Evolutionary conservation across 2,329 filamentous ascomycete species (phyloP).

Genomic region (Epicoccum sorghinum): DNA sequence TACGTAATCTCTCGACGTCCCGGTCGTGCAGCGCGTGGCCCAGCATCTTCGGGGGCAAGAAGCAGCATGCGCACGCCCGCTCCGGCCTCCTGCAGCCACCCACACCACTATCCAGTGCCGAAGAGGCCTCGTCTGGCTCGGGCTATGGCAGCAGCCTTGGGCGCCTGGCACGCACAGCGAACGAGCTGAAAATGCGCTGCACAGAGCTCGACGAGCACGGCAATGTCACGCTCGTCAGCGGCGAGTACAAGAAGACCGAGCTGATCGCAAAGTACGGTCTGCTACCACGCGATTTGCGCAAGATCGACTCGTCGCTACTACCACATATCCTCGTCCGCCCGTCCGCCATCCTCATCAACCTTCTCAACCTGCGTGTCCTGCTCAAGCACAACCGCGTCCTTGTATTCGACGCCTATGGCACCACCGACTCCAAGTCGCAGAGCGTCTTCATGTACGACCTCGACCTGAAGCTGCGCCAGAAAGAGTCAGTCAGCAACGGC

Average conservation of each 20-base stretch:
- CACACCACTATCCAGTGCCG: constrained; percentile 58
- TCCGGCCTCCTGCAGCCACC: constrained; percentile 61
- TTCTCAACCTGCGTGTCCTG: constrained; percentile 93
- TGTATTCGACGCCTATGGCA: constrained; percentile 95
- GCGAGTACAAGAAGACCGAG: constrained; percentile 97
- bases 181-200: constrained; percentile 85
- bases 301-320: constrained; percentile 95
- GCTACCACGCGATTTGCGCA: constrained; percentile 90
- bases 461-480: constrained; percentile 88
- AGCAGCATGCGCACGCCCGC: constrained; percentile 41
- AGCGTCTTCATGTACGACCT: constrained; percentile 98
- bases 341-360: constrained; percentile 90
- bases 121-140: constrained; percentile 61
- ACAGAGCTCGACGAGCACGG: constrained; percentile 95
- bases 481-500: constrained; percentile 59
- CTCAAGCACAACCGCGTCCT: constrained; percentile 95
- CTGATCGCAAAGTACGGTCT: constrained; percentile 93
- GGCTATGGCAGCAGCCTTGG: constrained; percentile 59
- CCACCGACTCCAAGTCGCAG: constrained; percentile 91
- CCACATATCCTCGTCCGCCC: constrained; percentile 94
- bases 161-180: constrained; percentile 76
- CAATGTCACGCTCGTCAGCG: constrained; percentile 88
- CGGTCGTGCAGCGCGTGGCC: constrained; percentile 29
- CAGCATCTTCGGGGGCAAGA: constrained; percentile 34
- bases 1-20: constrained; percentile 27